Evolutionary conservation across 495 filamentous ascomycete genomes (phyloP).

Genomic region (Xylaria scruposa): DNA sequence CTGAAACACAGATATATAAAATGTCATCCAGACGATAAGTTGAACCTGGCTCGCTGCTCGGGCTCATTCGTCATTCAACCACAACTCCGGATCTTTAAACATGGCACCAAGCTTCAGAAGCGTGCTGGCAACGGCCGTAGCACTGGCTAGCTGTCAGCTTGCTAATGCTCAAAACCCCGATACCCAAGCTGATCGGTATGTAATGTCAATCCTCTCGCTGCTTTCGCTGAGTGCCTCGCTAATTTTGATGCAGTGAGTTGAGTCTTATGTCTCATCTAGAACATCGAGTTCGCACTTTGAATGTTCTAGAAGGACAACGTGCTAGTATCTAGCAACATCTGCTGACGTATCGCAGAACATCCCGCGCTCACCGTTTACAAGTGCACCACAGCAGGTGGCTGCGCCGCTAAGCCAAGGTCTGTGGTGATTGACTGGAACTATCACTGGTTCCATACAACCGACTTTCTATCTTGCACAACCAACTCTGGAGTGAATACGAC

Average conservation of each 20-base stretch:
- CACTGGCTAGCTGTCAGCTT: conserved; percentile 21
- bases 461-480: conserved; percentile 62
- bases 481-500: conserved; percentile 52
- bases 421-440: conserved; percentile 72
- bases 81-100: neutral
- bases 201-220: neutral
- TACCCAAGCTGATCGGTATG: conserved; percentile 24
- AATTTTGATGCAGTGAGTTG: conserved; percentile 22
- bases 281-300: neutral
- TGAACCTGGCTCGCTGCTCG: neutral
- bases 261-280: neutral
- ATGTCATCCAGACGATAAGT: neutral
- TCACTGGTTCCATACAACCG: conserved; percentile 63
- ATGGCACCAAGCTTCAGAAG: conserved; percentile 28
- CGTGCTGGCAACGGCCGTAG: conserved; percentile 12
- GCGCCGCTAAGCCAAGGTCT: conserved; percentile 57
- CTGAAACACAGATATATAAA: conserved; percentile 12
- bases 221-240: neutral
- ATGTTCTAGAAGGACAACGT: neutral
- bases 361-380: conserved; percentile 63
- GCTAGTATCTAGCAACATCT: neutral
- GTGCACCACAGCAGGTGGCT: conserved; percentile 60
- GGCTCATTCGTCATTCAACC: neutral
- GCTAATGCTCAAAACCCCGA: conserved; percentile 26
- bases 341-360: conserved; percentile 43